Base-by-base conservation (phyloP, 306 rosid genomes). In the Trifolium repens region DNA sequence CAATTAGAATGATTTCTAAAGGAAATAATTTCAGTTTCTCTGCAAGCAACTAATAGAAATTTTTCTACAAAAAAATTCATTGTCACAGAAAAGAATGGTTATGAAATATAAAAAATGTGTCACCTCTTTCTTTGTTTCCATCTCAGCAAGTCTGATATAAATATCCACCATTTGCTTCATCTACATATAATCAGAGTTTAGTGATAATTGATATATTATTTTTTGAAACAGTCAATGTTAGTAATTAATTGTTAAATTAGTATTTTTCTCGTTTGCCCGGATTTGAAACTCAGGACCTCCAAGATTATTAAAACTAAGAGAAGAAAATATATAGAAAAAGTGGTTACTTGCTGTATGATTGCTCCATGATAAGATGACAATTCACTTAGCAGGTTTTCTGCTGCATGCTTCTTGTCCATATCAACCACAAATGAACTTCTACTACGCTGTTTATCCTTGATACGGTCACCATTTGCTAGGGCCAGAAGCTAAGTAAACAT, bases 121-220 rank as follows among this genome's bases (percentile, higher is more conserved):
- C 34, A 91, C 98, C 97, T 93, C 96, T 86, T 77, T 89, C 83
- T 84, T 88, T 27, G 92, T 93, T 84, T 93, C 97, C 84, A 89
- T 85, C 85, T 93, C 98, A 8, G 98, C 98, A 80, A 93, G 98
- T 84, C 80, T 91, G 84, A 93, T 91, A 81, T 93, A 93, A 71
- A 93, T 88, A 87, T 93, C 98, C 75, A 93, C 98, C 98, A 93
- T 88, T 86, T 90, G 96, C 80, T 85, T 91, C 89, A 87, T 92
- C 98, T 93, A 74, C 17, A 52, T n/a, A 47, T 24, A 82, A 15
- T 69, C 32, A 68, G 58, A 44, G 59, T 74, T 68, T 42, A 19
- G 71, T 37, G 52, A 68, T 72, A 58, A 43, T 13, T 17, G 67
- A 27, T 39, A 2, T 30, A 30, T 30, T 30, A 30, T 30, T 30